Percentiles rank a stretch among this genome's conserved stretches.
These are phyloP conservation scores for Saccharomycopsis javanensis DNA, from an alignment of 805 yeast genomes.

Conservation along the genomic window DNA sequence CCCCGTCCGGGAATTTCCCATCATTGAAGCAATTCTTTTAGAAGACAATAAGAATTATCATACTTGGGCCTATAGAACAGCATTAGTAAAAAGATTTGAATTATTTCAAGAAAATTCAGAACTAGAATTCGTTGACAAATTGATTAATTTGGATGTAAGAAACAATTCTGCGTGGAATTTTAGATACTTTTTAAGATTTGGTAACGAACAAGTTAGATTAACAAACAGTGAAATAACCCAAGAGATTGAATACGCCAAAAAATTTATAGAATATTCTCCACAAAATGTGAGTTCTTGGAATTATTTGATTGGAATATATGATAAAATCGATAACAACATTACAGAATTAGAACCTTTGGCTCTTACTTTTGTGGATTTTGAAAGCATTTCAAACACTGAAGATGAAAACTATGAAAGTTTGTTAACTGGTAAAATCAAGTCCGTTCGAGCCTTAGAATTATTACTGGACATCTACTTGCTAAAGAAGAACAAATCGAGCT, in stretches of 20 bases:
- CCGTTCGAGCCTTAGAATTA: constrained; percentile 56
- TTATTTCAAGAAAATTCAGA: constrained; percentile 40
- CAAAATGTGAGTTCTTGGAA: constrained; percentile 85
- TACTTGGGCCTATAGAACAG: constrained; percentile 88
- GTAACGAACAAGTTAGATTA: constrained; percentile 16
- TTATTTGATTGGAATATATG: constrained; percentile 55
- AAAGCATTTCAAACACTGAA: constrained; percentile 18
- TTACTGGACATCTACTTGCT: constrained; percentile 42
- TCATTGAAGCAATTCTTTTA: constrained; percentile 56
- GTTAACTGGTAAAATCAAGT: constrained; percentile 27
- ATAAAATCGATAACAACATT: constrained; percentile 25
- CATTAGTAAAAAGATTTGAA: constrained; percentile 58
- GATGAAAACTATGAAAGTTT: constrained; percentile 20
- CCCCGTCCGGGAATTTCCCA: constrained; percentile 51
- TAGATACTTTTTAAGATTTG: constrained; percentile 45
- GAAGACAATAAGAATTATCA: constrained; percentile 89
- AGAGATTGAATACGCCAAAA: constrained; percentile 48
- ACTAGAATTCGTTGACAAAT: constrained; percentile 36
- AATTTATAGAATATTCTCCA: constrained; percentile 50
- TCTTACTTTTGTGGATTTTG: constrained; percentile 29
- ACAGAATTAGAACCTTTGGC: constrained; percentile 38
- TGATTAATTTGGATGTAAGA: constrained; percentile 54
- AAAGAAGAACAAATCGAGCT: constrained; percentile 26
- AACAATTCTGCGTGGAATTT: constrained; percentile 95
- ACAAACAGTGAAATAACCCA: constrained; percentile 23